These are phyloP conservation scores for Tagetes patula DNA, from an alignment of 129 eudicot genomes.

Conservation along the genomic window DNA sequence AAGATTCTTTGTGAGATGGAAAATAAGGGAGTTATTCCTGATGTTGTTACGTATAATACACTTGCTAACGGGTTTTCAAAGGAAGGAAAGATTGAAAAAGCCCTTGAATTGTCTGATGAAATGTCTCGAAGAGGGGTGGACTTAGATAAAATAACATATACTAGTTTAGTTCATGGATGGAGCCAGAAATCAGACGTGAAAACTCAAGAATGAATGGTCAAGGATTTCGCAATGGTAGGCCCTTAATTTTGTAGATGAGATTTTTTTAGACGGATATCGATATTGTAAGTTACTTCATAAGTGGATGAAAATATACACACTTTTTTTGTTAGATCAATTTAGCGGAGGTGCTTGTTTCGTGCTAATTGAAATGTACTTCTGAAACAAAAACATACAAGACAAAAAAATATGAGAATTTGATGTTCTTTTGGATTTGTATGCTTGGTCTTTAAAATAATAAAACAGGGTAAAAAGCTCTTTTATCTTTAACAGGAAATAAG, in stretches of 20 bases:
- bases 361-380: constrained; percentile 19
- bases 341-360: constrained; percentile 6
- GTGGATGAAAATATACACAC: constrained; percentile 38
- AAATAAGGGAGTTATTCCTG: constrained; percentile 60
- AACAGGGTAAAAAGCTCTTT: constrained; percentile 10
- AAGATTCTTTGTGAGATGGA: constrained; percentile 67
- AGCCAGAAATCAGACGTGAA: constrained; percentile 33
- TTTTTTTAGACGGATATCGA: constrained; percentile 26
- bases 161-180: constrained; percentile 56
- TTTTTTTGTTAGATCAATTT: constrained; percentile 11
- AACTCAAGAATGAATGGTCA: constrained; percentile 53
- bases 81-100: constrained; percentile 61
- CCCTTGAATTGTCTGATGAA: constrained; percentile 39
- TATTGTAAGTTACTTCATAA: constrained; percentile 30
- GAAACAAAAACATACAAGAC: background rate
- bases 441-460: background rate
- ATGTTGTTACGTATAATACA: constrained; percentile 65
- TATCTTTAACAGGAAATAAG: constrained; percentile 21
- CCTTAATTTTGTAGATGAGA: constrained; percentile 32
- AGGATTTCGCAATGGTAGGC: constrained; percentile 33
- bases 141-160: constrained; percentile 63
- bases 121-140: constrained; percentile 53
- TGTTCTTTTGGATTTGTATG: constrained; percentile 9
- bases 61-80: constrained; percentile 56
- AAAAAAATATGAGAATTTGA: constrained; percentile 1